Conservation (phyloP, 2,329 filamentous ascomycete species). For the Dactylonectria estremocensis region DNA sequence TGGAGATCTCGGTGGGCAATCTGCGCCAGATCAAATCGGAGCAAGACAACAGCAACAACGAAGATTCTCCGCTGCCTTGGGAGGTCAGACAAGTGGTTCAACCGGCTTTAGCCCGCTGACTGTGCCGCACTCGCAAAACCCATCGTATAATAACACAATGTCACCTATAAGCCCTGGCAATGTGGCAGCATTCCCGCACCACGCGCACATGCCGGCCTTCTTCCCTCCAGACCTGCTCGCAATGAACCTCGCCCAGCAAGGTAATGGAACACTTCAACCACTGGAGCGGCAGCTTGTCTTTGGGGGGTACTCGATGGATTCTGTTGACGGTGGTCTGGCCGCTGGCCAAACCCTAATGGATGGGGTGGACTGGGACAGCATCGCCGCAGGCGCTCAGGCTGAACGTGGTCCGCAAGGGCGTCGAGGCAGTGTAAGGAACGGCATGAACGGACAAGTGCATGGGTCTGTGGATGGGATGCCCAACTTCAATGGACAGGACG, state of each 20-base stretch:
- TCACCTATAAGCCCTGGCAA: conserved; percentile 68
- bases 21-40: conserved; percentile 24
- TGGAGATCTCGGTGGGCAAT: conserved; percentile 33
- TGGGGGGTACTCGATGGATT: conserved; percentile 75
- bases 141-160: conserved; percentile 63
- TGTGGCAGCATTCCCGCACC: conserved; percentile 57
- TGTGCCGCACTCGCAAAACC: conserved; percentile 59
- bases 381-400: conserved; percentile 52
- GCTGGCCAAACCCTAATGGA: conserved; percentile 59
- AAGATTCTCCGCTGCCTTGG: conserved; percentile 60
- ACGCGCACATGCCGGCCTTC: conserved; percentile 57
- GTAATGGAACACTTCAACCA: conserved; percentile 72
- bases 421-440: conserved; percentile 48
- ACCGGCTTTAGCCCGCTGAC: conserved; percentile 58
- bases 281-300: conserved; percentile 85
- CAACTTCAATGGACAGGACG: conserved; percentile 57
- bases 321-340: conserved; percentile 54
- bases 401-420: conserved; percentile 47
- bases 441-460: conserved; percentile 49
- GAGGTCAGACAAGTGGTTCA: conserved; percentile 59
- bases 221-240: conserved; percentile 69
- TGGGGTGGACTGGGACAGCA: conserved; percentile 61
- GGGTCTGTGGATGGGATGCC: conserved; percentile 40
- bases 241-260: conserved; percentile 65
- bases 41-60: conserved; percentile 50